phyloP scores from a whole-genome alignment of 495 filamentous ascomycete species.

The Tuber melanosporum region DNA sequence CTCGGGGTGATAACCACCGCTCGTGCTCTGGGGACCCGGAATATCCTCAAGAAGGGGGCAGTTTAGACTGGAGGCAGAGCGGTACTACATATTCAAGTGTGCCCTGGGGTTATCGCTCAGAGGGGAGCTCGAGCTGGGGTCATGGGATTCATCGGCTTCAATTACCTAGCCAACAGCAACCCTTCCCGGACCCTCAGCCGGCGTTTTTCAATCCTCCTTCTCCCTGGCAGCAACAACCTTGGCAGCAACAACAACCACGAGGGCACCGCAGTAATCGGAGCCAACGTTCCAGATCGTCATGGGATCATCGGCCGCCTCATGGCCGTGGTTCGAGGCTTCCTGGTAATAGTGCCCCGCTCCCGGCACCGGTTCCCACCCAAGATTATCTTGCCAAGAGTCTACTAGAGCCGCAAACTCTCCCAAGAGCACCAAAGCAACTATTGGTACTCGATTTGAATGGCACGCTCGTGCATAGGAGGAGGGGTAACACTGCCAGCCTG shows the following conservation, averaged over 20 bases:
- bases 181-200: neutral
- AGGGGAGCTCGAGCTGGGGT: neutral
- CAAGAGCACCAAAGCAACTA: conserved; percentile 51
- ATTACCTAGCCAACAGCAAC: neutral
- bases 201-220: neutral
- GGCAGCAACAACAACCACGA: neutral
- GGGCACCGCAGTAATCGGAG: neutral
- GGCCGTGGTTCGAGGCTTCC: neutral
- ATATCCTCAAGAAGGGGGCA: neutral
- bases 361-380: conserved; percentile 44
- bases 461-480: conserved; percentile 65
- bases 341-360: neutral
- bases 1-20: neutral
- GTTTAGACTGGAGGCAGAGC: neutral
- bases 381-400: conserved; percentile 45
- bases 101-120: neutral
- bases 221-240: neutral
- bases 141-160: neutral
- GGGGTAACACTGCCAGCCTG: conserved; percentile 16
- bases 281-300: neutral
- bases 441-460: conserved; percentile 91
- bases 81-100: neutral
- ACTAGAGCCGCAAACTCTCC: conserved; percentile 26
- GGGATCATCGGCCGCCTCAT: neutral
- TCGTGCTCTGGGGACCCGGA: neutral